These are phyloP conservation scores for Lasiosphaeria ovina DNA, from an alignment of 495 filamentous ascomycete genomes.

Conservation along the genomic window DNA sequence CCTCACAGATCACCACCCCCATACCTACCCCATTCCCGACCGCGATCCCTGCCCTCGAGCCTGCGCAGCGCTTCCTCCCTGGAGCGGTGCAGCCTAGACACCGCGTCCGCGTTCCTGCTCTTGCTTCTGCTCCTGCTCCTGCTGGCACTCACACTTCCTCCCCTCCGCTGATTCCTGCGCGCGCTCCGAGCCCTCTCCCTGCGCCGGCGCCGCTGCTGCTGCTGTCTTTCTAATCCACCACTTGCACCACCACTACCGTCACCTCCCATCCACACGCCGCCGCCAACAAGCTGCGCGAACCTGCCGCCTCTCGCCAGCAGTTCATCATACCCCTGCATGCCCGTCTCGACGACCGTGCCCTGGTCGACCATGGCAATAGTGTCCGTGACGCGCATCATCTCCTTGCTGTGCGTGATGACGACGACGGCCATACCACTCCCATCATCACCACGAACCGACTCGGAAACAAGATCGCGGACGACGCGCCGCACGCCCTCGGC, in stretches of 20 bases:
- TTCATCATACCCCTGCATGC: constrained; percentile 3
- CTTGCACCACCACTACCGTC: neutral
- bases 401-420: constrained; percentile 72
- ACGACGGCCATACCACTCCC: constrained; percentile 53
- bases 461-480: constrained; percentile 51
- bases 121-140: neutral
- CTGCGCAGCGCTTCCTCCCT: neutral
- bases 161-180: neutral
- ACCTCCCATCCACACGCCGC: constrained; percentile 8
- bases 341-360: constrained; percentile 60
- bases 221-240: neutral
- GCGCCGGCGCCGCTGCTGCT: neutral
- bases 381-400: constrained; percentile 82
- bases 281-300: constrained; percentile 13
- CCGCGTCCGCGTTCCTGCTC: neutral
- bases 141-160: neutral
- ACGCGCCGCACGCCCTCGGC: constrained; percentile 65
- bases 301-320: neutral
- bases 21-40: too few species aligned
- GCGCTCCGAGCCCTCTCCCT: neutral
- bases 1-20: neutral
- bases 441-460: neutral
- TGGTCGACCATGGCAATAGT: constrained; percentile 67
- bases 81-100: neutral
- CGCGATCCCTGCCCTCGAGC: neutral